Percentiles rank a stretch among this genome's conserved stretches.
Evolutionary conservation across 106 monocot species (phyloP).

Genomic region (Dendrobium officinale): DNA sequence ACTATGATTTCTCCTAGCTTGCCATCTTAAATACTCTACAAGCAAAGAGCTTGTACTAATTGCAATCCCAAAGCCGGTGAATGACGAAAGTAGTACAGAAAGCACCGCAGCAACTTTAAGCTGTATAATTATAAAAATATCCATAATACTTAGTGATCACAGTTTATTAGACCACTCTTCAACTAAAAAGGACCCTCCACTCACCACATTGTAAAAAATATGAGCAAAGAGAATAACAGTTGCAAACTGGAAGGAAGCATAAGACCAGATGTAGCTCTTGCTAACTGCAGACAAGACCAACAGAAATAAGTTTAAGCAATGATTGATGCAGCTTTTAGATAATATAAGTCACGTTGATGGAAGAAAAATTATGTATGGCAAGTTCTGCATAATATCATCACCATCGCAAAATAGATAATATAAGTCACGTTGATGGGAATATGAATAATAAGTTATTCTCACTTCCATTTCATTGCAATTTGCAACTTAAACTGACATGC

Average conservation of each 20-base stretch:
- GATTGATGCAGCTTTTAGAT: not conserved
- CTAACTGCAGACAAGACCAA: slow-evolving; percentile 38
- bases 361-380: not conserved
- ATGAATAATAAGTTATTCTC: not conserved
- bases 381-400: not conserved
- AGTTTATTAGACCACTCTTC: not conserved
- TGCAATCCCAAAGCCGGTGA: slow-evolving; percentile 95
- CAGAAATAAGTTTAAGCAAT: not conserved
- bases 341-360: too few species aligned
- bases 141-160: not conserved
- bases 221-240: slow-evolving; percentile 94
- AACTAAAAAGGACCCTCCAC: slow-evolving; percentile 8
- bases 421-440: not conserved
- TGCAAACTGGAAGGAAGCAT: slow-evolving; percentile 98
- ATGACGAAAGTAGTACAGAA: slow-evolving; percentile 85
- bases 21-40: slow-evolving; percentile 83
- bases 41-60: slow-evolving; percentile 80
- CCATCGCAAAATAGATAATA: not conserved
- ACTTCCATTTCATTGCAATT: not conserved
- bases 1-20: slow-evolving; percentile 39
- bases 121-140: slow-evolving; percentile 29
- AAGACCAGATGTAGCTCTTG: slow-evolving; percentile 86
- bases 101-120: slow-evolving; percentile 63
- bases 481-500: not conserved
- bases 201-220: slow-evolving; percentile 85